Base-by-base conservation (phyloP, 225 moss, liverwort and hornwort genomes). In the Physcomitrellopsis africana region DNA sequence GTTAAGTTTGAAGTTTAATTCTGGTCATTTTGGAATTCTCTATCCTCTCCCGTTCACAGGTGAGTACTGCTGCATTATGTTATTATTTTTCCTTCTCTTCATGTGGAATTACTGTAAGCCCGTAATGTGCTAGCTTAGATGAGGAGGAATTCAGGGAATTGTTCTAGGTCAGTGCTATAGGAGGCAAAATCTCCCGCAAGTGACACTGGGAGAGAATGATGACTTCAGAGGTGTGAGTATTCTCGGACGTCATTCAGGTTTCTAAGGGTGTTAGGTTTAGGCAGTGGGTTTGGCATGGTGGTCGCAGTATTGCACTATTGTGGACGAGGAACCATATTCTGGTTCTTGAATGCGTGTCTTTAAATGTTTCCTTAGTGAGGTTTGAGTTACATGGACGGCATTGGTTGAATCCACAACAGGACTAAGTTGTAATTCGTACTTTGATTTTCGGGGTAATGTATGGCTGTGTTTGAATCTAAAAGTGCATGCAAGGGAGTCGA, bases 1-100 rank as follows among this genome's bases (percentile, higher is more conserved):
- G 69, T 59, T 54, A 24, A 46, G 60, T 74, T 45, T 60, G 67
- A 48, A 67, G 67, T 72, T 41, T 8, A 53, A 58, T 55, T 77
- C 19, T 56, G 77, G 76, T 46, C 58, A 3, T 59, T 73, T 15
- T 48, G 70, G 73, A 70, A 10, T 0, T 11, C 19, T n/a, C 71
- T 42, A 10, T 18, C 8, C 32, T 13, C 10, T 68, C 1, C 58
- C 7, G 32, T 37, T 5, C 47, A 5, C 54, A 56, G 63, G 47
- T 56, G 29, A 15, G 67, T 71, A 44, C 44, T 74, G 12, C 19
- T 77, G 7, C 37, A 55, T 53, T 16, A 1, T 20, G 8, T 59
- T 20, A 44, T 18, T 11, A 3, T 49, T 10, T 56, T 32, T 49
- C 3, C 4, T 37, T 4, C 32, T 37, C 32, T 37, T 7, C 32